phyloP scores from a whole-genome alignment of 306 rosid species.

The Malus sylvestris region DNA sequence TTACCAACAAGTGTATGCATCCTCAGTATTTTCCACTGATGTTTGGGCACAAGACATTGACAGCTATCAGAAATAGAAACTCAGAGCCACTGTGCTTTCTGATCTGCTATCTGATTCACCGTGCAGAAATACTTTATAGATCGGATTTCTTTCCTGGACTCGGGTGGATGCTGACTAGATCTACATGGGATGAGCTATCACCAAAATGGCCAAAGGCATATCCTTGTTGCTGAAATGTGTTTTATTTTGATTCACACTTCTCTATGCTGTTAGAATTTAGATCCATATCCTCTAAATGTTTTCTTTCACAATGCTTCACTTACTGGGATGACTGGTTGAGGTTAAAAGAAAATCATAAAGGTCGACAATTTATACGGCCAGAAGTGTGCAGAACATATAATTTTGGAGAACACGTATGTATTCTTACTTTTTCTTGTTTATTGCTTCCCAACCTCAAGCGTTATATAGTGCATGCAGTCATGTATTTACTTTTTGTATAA shows the following conservation, averaged over 20 bases:
- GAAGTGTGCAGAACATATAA: constrained; percentile 98
- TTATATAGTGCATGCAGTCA: background rate
- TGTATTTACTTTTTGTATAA: background rate
- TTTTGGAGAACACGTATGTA: constrained; percentile 87
- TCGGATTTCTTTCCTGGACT: constrained; percentile 96
- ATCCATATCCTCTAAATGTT: constrained; percentile 18
- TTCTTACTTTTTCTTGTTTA: constrained; percentile 6
- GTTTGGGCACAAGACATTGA: background rate
- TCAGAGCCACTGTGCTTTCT: background rate
- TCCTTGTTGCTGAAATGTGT: constrained; percentile 50
- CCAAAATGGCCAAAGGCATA: constrained; percentile 99
- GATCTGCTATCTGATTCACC: constrained; percentile 9
- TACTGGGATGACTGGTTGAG: constrained; percentile 99
- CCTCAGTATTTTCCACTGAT: background rate
- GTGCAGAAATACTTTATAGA: constrained; percentile 81
- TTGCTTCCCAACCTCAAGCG: background rate
- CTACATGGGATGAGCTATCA: constrained; percentile 93
- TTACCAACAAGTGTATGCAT: background rate
- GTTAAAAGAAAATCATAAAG: constrained; percentile 71
- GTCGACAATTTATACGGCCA: constrained; percentile 89
- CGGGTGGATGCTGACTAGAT: constrained; percentile 88
- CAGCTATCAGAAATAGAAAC: background rate
- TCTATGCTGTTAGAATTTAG: constrained; percentile 8
- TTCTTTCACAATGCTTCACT: constrained; percentile 76
- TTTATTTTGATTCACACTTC: constrained; percentile 15